A percentile compares a stretch with the other conserved stretches of the same genome.
Evolutionary conservation across 2,329 filamentous ascomycete genomes (phyloP).

Genomic region (Arthroderma sp.): DNA sequence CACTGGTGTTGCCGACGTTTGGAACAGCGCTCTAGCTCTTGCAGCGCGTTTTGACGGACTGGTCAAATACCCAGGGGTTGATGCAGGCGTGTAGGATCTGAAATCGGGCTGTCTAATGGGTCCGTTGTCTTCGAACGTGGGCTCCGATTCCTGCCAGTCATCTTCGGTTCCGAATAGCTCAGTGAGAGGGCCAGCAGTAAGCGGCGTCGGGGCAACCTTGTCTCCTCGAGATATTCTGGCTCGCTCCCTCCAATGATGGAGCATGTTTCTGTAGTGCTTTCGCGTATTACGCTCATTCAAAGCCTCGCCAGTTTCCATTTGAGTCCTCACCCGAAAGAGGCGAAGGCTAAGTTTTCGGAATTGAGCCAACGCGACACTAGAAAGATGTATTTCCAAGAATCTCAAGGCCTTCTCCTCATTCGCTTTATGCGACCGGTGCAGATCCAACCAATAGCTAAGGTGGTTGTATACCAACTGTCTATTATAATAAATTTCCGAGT

Average conservation of each 20-base stretch:
- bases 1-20: conserved; percentile 32
- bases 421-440: conserved; percentile 20
- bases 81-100: conserved; percentile 24
- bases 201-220: conserved; percentile 15
- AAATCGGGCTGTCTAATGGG: conserved; percentile 13
- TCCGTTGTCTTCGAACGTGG: conserved; percentile 16
- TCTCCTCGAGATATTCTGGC: conserved; percentile 21
- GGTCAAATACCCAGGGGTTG: conserved; percentile 30
- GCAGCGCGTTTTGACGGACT: conserved; percentile 36
- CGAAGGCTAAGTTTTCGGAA: conserved; percentile 46
- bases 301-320: conserved; percentile 39
- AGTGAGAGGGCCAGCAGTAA: neutral
- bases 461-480: conserved; percentile 26
- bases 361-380: conserved; percentile 33
- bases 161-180: conserved; percentile 1
- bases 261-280: conserved; percentile 42
- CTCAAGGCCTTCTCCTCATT: conserved; percentile 33
- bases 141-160: conserved; percentile 23
- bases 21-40: conserved; percentile 27
- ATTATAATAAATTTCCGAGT: conserved; percentile 26
- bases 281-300: conserved; percentile 40
- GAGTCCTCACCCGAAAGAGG: conserved; percentile 41
- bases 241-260: conserved; percentile 42
- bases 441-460: conserved; percentile 26
- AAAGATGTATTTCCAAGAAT: conserved; percentile 34